Conservation (phyloP, 2,329 filamentous ascomycete genomes). For the Xylariaceae sp. region DNA sequence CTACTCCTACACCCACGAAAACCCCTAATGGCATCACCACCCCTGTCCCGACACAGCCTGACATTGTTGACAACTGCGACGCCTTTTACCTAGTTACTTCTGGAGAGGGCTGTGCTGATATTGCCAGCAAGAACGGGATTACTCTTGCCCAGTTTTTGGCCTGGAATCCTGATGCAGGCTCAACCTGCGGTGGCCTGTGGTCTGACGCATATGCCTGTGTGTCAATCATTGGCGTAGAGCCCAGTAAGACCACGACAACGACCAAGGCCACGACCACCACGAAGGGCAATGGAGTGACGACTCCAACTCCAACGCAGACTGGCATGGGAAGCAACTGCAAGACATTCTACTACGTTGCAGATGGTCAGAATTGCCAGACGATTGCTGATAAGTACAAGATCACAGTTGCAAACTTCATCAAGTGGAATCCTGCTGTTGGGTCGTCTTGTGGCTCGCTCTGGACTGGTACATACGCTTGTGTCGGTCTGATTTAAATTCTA, state of each 20-base stretch:
- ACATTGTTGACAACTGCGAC: constrained; percentile 8
- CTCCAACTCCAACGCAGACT: constrained; percentile 1
- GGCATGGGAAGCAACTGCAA: constrained; percentile 4
- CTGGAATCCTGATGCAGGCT: constrained; percentile 12
- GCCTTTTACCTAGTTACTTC: constrained; percentile 9
- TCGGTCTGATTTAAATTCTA: too few species aligned
- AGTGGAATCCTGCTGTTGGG: constrained; percentile 1
- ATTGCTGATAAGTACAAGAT: neutral
- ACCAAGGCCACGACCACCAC: neutral
- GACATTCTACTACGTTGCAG: neutral
- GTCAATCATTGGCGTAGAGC: constrained; percentile 3
- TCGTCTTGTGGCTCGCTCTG: too few species aligned
- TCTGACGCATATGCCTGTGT: constrained; percentile 1
- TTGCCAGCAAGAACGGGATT: constrained; percentile 16
- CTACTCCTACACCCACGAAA: neutral
- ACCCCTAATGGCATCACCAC: constrained; percentile 5
- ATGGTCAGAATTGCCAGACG: neutral
- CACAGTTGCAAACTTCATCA: constrained; percentile 1
- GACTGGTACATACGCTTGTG: too few species aligned
- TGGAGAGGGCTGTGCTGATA: constrained; percentile 13
- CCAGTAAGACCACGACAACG: neutral
- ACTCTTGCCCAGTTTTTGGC: constrained; percentile 13
- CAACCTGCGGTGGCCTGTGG: constrained; percentile 1
- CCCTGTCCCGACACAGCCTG: constrained; percentile 1
- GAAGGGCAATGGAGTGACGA: neutral